Conservation (phyloP, 140 eudicot genomes). For the Stevia rebaudiana region DNA sequence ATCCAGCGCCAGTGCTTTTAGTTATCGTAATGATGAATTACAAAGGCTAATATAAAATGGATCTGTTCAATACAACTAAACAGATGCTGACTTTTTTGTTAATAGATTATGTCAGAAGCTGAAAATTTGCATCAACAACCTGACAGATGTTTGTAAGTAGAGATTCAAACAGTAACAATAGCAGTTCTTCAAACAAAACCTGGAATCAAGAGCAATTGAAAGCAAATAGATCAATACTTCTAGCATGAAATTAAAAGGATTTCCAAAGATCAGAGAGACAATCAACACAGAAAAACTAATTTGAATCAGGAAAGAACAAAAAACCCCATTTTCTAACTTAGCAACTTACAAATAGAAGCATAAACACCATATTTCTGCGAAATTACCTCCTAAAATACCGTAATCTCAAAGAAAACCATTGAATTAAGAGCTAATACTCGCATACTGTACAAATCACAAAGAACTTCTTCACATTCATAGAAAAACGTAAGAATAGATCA, state of each 20-base stretch:
- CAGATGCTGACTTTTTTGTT: background rate
- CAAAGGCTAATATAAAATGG: background rate
- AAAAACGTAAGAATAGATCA: slow-evolving; percentile 14
- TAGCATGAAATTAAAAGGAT: slow-evolving; percentile 3
- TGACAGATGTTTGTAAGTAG: background rate
- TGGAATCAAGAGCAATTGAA: slow-evolving; percentile 14
- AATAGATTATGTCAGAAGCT: background rate
- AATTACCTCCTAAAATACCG: slow-evolving; percentile 14
- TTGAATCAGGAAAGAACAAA: background rate
- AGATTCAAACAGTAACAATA: background rate
- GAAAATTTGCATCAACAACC: background rate
- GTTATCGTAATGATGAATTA: slow-evolving; percentile 1
- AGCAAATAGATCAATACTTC: slow-evolving; percentile 18
- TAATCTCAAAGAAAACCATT: slow-evolving; percentile 6
- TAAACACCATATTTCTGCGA: background rate
- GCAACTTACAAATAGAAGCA: background rate
- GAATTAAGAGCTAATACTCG: background rate
- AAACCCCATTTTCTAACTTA: background rate
- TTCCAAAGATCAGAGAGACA: slow-evolving; percentile 18
- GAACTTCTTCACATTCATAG: slow-evolving; percentile 28
- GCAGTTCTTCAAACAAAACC: slow-evolving; percentile 21
- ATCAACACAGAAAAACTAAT: slow-evolving; percentile 11
- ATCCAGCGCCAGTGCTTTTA: slow-evolving; percentile 54
- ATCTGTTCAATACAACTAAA: slow-evolving; percentile 1
- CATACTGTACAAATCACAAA: background rate